Evolutionary conservation across 805 yeast species (phyloP), one percentile per base, ranked within the genome.

Genomic region (Scheffersomyces coipomensis): DNA sequence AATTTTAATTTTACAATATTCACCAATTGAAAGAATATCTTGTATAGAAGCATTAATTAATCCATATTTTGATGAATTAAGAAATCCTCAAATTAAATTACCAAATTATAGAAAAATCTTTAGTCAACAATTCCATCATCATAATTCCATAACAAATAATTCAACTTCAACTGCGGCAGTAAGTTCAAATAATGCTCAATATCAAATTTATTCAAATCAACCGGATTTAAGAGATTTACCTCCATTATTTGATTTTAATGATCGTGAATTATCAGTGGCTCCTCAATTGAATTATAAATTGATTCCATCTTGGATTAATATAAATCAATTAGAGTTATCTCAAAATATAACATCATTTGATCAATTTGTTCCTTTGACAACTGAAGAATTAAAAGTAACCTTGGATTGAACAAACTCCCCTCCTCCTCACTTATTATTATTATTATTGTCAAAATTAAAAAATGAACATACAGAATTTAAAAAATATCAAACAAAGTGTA

Each of bases 21-120:
- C 85, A 44, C 95, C 95, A 5, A 49, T 65, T 13, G 77, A 76
- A 47, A 72, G 95, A 64, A 66, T 81, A 33, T 70, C 77, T 42
- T 83, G 91, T 26, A 59, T 72, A 13, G 70, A 75, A 32, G 77
- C 80, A 1, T 58, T 81, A 53, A 58, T 69, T 25, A 73, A 76
- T 51, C 69, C 64, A 8, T 79, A 78, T 62, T 81, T 82, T 56
- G 75, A 78, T 48, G 80, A 76, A 46, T 70, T 78, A 48, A 67
- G 75, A 52, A 54, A 52, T 23, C 58, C 53, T 29, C 38, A 43
- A 27, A 65, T 72, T 6, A 62, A 62, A 49, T 58, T 69, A 46
- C 73, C 75, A 35, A 68, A 68, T 55, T 67, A 68, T 56, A 56
- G 75, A 44, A 66, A 68, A 55, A 53, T 66, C 44, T 69, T 58